Evolutionary conservation across 345 rosid genomes (phyloP).

Genomic region (Sonneratia caseolaris): DNA sequence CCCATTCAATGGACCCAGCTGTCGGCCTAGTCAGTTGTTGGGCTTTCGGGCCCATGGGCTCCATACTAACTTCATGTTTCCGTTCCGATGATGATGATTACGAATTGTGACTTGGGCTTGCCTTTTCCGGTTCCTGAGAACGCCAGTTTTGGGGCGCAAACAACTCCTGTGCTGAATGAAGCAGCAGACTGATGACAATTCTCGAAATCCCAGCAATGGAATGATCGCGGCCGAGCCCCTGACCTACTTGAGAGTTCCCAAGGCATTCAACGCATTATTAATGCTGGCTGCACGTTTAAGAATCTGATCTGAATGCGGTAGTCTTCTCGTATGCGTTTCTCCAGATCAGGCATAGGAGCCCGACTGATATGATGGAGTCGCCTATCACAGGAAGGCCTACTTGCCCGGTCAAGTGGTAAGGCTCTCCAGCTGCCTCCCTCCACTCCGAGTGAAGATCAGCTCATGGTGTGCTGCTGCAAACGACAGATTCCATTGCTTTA

Average conservation of each 20-base stretch:
- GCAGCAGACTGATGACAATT: constrained; percentile 7
- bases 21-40: no score
- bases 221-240: constrained; percentile 32
- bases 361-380: constrained; percentile 87
- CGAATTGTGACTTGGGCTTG: no score
- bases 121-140: not conserved
- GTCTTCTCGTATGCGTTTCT: not conserved
- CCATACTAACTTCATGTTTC: no score
- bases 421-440: constrained; percentile 24
- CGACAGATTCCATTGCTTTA: not conserved
- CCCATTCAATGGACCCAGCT: no score
- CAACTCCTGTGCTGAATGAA: constrained; percentile 9
- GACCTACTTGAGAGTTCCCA: constrained; percentile 59
- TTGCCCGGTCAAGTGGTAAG: constrained; percentile 52
- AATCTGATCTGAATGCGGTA: no score
- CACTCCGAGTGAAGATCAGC: constrained; percentile 41
- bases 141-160: constrained; percentile 8
- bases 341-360: constrained; percentile 53
- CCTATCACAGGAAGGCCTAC: constrained; percentile 65
- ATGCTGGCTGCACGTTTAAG: not conserved
- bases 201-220: constrained; percentile 27
- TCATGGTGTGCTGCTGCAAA: constrained; percentile 24
- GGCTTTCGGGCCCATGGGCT: no score
- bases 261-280: constrained; percentile 34
- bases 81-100: no score